Base-by-base conservation (phyloP, 257 asterid genomes). In the Scutellaria baicalensis region DNA sequence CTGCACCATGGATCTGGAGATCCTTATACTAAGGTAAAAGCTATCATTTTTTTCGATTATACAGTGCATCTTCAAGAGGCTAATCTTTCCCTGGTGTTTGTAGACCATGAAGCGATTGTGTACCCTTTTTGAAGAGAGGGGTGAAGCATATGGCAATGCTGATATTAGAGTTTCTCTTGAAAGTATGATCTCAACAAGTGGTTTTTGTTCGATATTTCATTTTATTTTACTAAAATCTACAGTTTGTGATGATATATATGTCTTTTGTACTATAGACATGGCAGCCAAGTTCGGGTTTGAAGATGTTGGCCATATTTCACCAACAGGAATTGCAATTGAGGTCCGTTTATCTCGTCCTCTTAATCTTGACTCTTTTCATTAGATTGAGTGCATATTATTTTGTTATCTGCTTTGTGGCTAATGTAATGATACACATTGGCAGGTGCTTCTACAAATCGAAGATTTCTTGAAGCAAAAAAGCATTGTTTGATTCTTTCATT, bases 91-190 rank as follows among this genome's bases (percentile, higher is more conserved):
- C 3, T 52, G 17, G 75, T 62, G 64, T 60, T 9, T 81, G 71
- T 64, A 91, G 99, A 84, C 97, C 45, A 80, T 88, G 83, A 84
- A 84, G 52, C 92, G 89, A 61, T 79, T 89, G 73, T 80, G 85
- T 47, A 49, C 79, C 55, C 94, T 94, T 60, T 78, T 79, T 14
- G 81, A 89, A 71, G 91, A 85, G 73, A 85, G 97, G 77, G 96
- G 96, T 36, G 96, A 88, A 74, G 87, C 92, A 40, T 94, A 94
- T 74, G 82, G 81, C 62, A 89, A 86, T 56, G 96, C 97, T 1
- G 86, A 81, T 67, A 88, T 82, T 21, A 83, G 83, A 77, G 95
- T 91, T 54, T 86, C 90, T 68, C 81, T 94, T 21, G 87, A 88
- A 83, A 79, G 97, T 94, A 86, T 12, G 94, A 21, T 39, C 66